These are phyloP conservation scores for Aspergillus thermomutatus DNA, from an alignment of 2,329 filamentous ascomycete species.

Conservation along the genomic window DNA sequence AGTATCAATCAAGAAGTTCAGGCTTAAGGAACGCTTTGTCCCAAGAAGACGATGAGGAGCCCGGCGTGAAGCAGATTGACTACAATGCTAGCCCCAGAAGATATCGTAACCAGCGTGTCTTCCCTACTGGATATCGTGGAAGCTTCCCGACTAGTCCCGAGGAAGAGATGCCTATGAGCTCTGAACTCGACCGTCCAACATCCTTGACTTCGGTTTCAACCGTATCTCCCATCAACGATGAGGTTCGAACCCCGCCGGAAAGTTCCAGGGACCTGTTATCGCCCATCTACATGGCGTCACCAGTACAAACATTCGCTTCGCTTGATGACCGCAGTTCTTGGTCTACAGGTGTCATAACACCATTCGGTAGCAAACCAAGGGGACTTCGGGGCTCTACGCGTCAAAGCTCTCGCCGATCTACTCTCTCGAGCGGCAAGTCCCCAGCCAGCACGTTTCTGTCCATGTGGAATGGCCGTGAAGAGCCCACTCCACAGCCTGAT, in stretches of 20 bases:
- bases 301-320: slow-evolving; percentile 35
- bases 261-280: slow-evolving; percentile 33
- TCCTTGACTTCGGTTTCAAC: slow-evolving; percentile 46
- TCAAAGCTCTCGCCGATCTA: slow-evolving; percentile 47
- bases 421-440: slow-evolving; percentile 51
- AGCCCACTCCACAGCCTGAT: slow-evolving; percentile 52
- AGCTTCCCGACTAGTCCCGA: slow-evolving; percentile 20
- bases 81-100: slow-evolving; percentile 21
- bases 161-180: slow-evolving; percentile 19
- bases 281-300: slow-evolving; percentile 37
- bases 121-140: slow-evolving; percentile 26
- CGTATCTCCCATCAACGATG: slow-evolving; percentile 39
- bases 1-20: slow-evolving; percentile 32
- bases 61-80: slow-evolving; percentile 14
- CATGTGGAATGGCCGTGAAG: slow-evolving; percentile 47
- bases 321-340: slow-evolving; percentile 41
- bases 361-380: slow-evolving; percentile 35
- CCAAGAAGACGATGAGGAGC: slow-evolving; percentile 27
- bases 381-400: slow-evolving; percentile 34
- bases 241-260: slow-evolving; percentile 41
- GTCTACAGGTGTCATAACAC: slow-evolving; percentile 29
- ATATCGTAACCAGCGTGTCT: slow-evolving; percentile 21
- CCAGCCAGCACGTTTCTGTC: slow-evolving; percentile 58
- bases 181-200: slow-evolving; percentile 36
- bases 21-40: slow-evolving; percentile 35